Conservation (phyloP, 768 basidiomycete genomes). For the Leccinum disarticulatum region DNA sequence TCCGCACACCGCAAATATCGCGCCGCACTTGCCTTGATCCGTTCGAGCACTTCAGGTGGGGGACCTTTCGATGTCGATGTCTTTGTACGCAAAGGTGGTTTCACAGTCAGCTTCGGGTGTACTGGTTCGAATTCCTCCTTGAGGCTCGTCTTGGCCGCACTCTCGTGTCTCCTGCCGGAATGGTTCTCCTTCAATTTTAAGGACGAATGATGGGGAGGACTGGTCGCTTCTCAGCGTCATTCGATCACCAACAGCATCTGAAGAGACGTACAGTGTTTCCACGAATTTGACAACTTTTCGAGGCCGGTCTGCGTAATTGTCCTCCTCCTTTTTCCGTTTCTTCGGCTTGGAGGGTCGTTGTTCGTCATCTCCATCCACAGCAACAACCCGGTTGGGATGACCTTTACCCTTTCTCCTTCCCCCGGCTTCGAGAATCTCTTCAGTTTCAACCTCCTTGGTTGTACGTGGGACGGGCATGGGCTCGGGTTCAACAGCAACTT, state of each 20-base stretch:
- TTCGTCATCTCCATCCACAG: neutral
- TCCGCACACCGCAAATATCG: conserved; percentile 20
- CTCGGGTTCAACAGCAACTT: neutral
- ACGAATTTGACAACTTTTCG: conserved; percentile 21
- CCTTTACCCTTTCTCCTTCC: neutral
- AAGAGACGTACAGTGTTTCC: conserved; percentile 15
- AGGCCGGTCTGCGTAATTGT: conserved; percentile 23
- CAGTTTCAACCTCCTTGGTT: neutral
- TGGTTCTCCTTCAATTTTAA: conserved; percentile 39
- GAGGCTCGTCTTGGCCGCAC: neutral
- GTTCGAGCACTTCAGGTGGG: conserved; percentile 39
- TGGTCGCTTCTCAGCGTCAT: neutral
- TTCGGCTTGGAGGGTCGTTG: conserved; percentile 10
- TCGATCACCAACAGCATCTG: neutral
- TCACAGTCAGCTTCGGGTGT: neutral
- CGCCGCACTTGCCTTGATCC: conserved; percentile 34
- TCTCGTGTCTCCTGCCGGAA: conserved; percentile 1
- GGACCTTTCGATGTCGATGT: conserved; percentile 32
- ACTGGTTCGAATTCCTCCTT: neutral
- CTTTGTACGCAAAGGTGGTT: conserved; percentile 12
- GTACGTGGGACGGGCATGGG: neutral
- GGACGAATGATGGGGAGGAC: conserved; percentile 19
- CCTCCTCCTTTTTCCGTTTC: conserved; percentile 25
- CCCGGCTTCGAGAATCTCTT: neutral
- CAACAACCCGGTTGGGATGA: neutral